Evolutionary conservation across 768 basidiomycete genomes (phyloP), one percentile per base, ranked within the genome.

Genomic region (Kwoniella mangroviensis): DNA sequence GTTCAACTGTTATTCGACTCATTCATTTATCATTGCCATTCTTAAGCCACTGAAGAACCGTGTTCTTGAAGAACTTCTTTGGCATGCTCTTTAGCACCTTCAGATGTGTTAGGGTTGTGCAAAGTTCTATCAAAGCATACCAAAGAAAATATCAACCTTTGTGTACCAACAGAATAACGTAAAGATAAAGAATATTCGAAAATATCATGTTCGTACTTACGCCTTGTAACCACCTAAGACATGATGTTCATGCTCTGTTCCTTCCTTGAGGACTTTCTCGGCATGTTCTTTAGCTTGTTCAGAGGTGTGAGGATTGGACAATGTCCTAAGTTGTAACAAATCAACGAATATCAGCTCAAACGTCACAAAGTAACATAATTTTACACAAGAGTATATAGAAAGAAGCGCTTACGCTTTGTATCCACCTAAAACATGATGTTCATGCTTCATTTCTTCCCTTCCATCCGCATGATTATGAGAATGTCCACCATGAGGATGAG

Each of bases 281-380:
- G 73, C 73, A 49, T 75, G 70, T 63, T 71, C 60, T 43, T 75
- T 75, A 11, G 73, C 73, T 45, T 69, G 67, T 10, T 69, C 68
- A 17, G 65, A 69, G 19, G 60, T 65, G 26, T 70, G 64, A n/a
- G 66, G 67, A 54, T 76, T 76, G 58, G 65, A 63, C 6, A 76
- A 17, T 17, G 75, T 65, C 11, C 75, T 76, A 49, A 15, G 19
- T 5, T 7, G 9, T 34, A 7, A 0, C 34, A 21, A 54, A 22
- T 21, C 21, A 24, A 34, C 34, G 53, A 54, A 17, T 28, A 28
- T 34, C 10, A 41, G 22, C n/a, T 54, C 34, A 34, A 34, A 34
- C 34, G 34, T 34, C 34, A 34, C 34, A 34, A 34, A 34, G 6
- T 34, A 34, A 34, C 34, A 34, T 34, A 34, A 34, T 34, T 6